Base-by-base conservation (phyloP, 2,329 filamentous ascomycete species). In the Hymenotorrendiella dingleyae region DNA sequence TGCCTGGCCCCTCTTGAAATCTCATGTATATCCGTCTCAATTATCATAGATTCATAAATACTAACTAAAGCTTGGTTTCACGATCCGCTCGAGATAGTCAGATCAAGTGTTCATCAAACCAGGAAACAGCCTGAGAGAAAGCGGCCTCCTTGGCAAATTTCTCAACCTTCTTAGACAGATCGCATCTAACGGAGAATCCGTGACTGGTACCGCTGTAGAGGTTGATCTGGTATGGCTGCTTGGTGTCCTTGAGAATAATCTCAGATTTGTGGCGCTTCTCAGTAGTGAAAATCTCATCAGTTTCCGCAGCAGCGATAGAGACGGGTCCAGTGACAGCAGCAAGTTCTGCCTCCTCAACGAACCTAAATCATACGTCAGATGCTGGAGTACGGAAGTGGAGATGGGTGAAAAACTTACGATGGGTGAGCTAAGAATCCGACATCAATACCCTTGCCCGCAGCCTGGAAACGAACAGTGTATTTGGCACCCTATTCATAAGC, bases 101-200 rank as follows among this genome's bases (percentile, higher is more conserved):
- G 28, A 55, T 22, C 48, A 84, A 61, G 61, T 74, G 70, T 62
- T 80, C 69, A 53, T 85, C 74, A 54, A 94, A 89, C 87, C 87
- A 94, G 40, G 70, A 62, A 39, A 89, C 71, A 26, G 86, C 86
- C 70, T 93, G 87, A 50, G 72, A 57, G 61, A 93, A 93, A 4
- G 87, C 86, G 65, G 84, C 78, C 66, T 94, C 85, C 73, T 87
- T 90, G 27, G 84, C 82, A 55, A 75, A 91, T 62, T 74, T 79
- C 57, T 76, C 63, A 34, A 68, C 50, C 61, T 72, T 73, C 49
- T 80, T 72, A 47, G 57, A 72, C 23, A 73, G 46, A 59, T 93
- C 84, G 34, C 56, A 43, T 42, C 86, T 76, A 2, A 89, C 80
- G 7, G 80, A 72, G 56, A 93, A 94, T 0, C 87, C 87, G 62